Conservation (phyloP, 768 basidiomycete species). For the Boletus rubescentipes region DNA sequence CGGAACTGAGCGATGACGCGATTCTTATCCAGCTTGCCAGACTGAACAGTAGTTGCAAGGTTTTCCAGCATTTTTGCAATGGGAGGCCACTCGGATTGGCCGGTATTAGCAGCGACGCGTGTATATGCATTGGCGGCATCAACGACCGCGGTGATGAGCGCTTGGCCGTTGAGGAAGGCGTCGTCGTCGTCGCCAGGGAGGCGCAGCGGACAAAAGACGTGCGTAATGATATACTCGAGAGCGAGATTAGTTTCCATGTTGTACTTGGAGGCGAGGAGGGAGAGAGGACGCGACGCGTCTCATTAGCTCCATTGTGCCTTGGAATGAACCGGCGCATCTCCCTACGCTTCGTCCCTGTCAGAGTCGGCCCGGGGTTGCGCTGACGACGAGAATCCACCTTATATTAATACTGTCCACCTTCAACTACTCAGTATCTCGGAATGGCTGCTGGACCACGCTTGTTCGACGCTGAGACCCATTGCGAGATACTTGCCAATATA, state of each 20-base stretch:
- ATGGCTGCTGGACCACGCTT: no score
- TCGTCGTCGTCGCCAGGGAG: constrained; percentile 38
- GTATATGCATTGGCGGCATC: constrained; percentile 12
- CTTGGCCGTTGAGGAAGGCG: constrained; percentile 20
- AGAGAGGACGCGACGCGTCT: no score
- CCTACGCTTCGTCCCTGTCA: no score
- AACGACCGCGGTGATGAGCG: constrained; percentile 22
- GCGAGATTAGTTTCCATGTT: neutral
- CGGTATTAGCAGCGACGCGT: neutral
- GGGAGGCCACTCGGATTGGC: neutral
- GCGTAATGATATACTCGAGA: constrained; percentile 34
- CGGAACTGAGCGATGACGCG: constrained; percentile 6
- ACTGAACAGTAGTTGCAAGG: constrained; percentile 11
- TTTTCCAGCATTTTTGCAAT: constrained; percentile 28
- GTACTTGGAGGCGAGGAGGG: no score
- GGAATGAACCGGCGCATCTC: no score
- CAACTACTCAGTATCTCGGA: no score
- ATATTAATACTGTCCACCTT: no score
- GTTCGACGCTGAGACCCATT: no score
- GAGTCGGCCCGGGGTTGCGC: no score
- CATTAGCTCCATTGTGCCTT: no score
- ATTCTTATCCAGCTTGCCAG: neutral
- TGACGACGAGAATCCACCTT: no score
- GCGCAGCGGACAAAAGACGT: constrained; percentile 42
- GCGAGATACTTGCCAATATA: no score